Evolutionary conservation across 164 flowering plant genomes (phyloP).

Genomic region (Vitis riparia): DNA sequence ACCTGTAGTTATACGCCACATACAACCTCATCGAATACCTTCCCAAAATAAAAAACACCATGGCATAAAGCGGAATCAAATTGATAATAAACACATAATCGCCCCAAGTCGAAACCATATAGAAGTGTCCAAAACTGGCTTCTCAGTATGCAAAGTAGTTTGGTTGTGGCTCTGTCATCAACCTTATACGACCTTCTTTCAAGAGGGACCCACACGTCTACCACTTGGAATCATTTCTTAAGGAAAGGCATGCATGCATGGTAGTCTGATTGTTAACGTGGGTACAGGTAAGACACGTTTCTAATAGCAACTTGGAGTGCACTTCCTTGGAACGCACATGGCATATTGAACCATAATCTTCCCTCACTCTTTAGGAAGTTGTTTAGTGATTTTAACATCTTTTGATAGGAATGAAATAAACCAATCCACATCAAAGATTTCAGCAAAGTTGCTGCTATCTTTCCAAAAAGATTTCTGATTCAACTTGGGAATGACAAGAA

Average conservation of each 20-base stretch:
- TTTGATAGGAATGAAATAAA: slow-evolving; percentile 48
- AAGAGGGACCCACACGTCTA: too few species aligned
- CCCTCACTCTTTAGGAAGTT: slow-evolving; percentile 41
- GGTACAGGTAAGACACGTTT: slow-evolving; percentile 47
- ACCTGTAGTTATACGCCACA: slow-evolving; percentile 89
- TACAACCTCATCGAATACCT: slow-evolving; percentile 92
- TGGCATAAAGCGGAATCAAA: slow-evolving; percentile 81
- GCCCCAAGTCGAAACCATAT: slow-evolving; percentile 99
- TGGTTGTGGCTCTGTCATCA: too few species aligned
- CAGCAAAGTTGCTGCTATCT: slow-evolving; percentile 50
- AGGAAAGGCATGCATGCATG: too few species aligned
- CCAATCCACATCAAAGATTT: slow-evolving; percentile 63
- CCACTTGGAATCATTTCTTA: too few species aligned
- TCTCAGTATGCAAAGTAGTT: too few species aligned
- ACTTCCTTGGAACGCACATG: slow-evolving; percentile 73
- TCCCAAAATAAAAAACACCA: slow-evolving; percentile 86
- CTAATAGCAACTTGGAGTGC: slow-evolving; percentile 48
- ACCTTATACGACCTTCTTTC: too few species aligned
- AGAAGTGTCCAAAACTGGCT: slow-evolving; percentile 68
- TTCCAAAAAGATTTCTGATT: too few species aligned
- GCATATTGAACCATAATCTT: slow-evolving; percentile 28
- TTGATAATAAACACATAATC: slow-evolving; percentile 96
- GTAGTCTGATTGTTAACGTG: too few species aligned
- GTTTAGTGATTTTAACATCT: slow-evolving; percentile 53
- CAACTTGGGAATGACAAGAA: too few species aligned